Evolutionary conservation across 805 yeast genomes (phyloP), one percentile per base, ranked within the genome.

Genomic region (Yarrowia sp.): DNA sequence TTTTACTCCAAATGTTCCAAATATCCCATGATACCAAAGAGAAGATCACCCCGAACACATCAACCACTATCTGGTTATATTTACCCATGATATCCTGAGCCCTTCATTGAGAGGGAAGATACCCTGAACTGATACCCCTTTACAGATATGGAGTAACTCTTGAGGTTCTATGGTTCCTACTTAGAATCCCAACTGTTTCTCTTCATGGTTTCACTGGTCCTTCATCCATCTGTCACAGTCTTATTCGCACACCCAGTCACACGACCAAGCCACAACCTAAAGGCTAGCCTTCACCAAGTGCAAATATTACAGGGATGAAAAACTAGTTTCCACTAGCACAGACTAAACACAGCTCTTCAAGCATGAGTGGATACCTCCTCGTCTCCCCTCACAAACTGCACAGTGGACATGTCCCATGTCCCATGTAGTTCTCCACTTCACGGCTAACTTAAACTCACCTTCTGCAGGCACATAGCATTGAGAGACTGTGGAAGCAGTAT

Each of bases 401-500:
- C 50, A 13, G 17, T 18, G 14, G 28, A 47, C 39, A 32, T 28
- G 50, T 28, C 33, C 48, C 55, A 48, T 48, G 55, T 11, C 48
- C 53, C 53, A 15, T 48, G 41, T 18, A 35, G 11, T 33, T 35
- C 55, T 48, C 55, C 55, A 48, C 55, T 18, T 5, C 33, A 44
- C 31, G 55, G 32, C 8, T 35, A 48, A 48, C 55, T 48, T 48
- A 48, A 48, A 33, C 55, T 18, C 53, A 17, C 38, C 35, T 39
- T 31, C 55, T 48, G 55, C 55, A 48, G 55, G 55, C 55, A 48
- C 55, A 17, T 3, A 11, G 15, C 41, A 48, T 48, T 15, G 31
- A 33, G 41, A 15, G 41, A 31, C 9, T 32, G 28, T 22, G 28
- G 28, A 22, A 22, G 28, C 28, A 22, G 28, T 22, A 18, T 6